Evolutionary conservation across 331 rosid species (phyloP).

Genomic region (Prunus yedoensis): DNA sequence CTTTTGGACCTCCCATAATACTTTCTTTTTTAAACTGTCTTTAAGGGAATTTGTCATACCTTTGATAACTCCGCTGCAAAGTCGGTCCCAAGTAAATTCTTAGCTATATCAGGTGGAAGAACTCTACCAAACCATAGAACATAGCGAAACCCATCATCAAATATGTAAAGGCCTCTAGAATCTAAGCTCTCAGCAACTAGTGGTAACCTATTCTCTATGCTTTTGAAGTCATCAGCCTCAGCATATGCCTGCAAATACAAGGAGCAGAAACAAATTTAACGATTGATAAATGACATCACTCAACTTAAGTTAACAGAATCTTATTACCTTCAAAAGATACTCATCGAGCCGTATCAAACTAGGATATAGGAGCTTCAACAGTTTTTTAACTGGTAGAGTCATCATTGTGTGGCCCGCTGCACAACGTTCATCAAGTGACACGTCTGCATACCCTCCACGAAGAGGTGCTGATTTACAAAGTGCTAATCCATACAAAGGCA

Average conservation of each 20-base stretch:
- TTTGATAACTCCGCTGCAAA: slow-evolving; percentile 88
- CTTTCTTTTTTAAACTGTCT: background rate
- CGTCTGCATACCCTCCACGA: slow-evolving; percentile 90
- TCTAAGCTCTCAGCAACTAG: slow-evolving; percentile 79
- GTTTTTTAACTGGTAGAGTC: slow-evolving; percentile 73
- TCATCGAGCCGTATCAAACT: slow-evolving; percentile 79
- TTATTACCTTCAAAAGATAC: slow-evolving; percentile 68
- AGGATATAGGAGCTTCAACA: slow-evolving; percentile 89
- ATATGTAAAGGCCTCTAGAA: slow-evolving; percentile 81
- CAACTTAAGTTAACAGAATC: slow-evolving; percentile 16
- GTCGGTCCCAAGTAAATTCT: slow-evolving; percentile 85
- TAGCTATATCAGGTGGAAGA: slow-evolving; percentile 87
- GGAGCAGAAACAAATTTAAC: slow-evolving; percentile 30
- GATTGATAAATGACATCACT: slow-evolving; percentile 3
- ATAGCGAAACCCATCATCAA: slow-evolving; percentile 81
- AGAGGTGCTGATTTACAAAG: slow-evolving; percentile 77
- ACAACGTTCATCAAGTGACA: slow-evolving; percentile 83
- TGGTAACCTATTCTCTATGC: slow-evolving; percentile 71
- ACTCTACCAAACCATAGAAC: slow-evolving; percentile 89
- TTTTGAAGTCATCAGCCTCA: slow-evolving; percentile 53
- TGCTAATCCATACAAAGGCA: slow-evolving; percentile 84
- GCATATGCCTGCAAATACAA: slow-evolving; percentile 47
- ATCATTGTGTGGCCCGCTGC: slow-evolving; percentile 81
- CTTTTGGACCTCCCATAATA: background rate
- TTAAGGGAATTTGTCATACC: slow-evolving; percentile 49